Conservation (phyloP, 23 red algal species). For the Agarophyton chilense region DNA sequence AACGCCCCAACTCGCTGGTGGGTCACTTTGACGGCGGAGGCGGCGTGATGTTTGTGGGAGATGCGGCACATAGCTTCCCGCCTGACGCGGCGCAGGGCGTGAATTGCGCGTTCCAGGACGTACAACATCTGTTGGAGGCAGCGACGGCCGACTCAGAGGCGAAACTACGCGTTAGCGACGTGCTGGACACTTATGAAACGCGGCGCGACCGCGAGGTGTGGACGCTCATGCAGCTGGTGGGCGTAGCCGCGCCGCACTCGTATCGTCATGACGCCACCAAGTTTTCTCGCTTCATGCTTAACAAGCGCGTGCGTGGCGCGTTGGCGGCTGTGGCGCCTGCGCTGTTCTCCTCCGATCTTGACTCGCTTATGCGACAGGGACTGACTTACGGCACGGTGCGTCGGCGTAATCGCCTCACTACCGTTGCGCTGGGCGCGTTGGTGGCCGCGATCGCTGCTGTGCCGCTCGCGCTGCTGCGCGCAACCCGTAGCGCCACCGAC, state of each 20-base stretch:
- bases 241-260: neutral
- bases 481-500: too few relatives aligned
- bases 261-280: neutral
- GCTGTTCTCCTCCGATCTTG: neutral
- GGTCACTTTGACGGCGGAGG: neutral
- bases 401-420: neutral
- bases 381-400: neutral
- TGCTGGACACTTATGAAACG: too few relatives aligned
- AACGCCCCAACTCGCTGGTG: conserved; percentile 6
- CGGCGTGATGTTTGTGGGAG: conserved; percentile 6
- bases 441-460: neutral
- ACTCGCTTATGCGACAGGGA: neutral
- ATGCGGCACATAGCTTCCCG: neutral
- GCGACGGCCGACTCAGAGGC: too few relatives aligned
- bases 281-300: neutral
- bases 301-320: conserved; percentile 8
- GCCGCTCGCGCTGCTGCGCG: neutral
- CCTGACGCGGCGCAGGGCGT: conserved; percentile 2
- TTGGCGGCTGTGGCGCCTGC: neutral
- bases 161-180: too few relatives aligned
- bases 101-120: neutral
- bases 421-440: neutral
- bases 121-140: neutral
- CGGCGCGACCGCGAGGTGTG: neutral
- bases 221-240: neutral